phyloP scores from a whole-genome alignment of 495 filamentous ascomycete species.

The Aspergillus campestris region DNA sequence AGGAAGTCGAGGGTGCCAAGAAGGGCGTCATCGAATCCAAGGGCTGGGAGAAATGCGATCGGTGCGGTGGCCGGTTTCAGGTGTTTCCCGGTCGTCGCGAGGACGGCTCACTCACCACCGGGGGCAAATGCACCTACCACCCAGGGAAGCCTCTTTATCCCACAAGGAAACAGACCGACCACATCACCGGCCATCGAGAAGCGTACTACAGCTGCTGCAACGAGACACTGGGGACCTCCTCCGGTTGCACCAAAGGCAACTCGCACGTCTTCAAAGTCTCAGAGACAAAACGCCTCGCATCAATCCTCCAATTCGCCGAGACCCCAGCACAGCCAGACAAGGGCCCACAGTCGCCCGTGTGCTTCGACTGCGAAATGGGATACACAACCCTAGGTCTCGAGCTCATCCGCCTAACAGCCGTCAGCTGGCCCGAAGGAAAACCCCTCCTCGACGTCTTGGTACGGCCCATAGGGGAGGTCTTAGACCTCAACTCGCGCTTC shows the following conservation, averaged over 20 bases:
- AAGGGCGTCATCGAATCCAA: slow-evolving; percentile 55
- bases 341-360: slow-evolving; percentile 44
- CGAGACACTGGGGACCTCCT: slow-evolving; percentile 53
- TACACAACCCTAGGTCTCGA: slow-evolving; percentile 84
- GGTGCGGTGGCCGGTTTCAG: slow-evolving; percentile 79
- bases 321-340: slow-evolving; percentile 56
- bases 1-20: slow-evolving; percentile 52
- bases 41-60: slow-evolving; percentile 82
- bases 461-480: slow-evolving; percentile 67
- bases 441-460: slow-evolving; percentile 79
- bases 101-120: slow-evolving; percentile 71
- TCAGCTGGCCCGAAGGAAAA: slow-evolving; percentile 73
- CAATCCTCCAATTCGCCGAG: slow-evolving; percentile 65
- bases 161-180: slow-evolving; percentile 36
- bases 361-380: slow-evolving; percentile 96
- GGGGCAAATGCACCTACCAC: slow-evolving; percentile 73
- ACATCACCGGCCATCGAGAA: slow-evolving; percentile 36
- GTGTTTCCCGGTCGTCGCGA: slow-evolving; percentile 80
- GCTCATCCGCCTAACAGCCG: slow-evolving; percentile 77
- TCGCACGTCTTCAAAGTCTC: slow-evolving; percentile 86
- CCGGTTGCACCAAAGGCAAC: slow-evolving; percentile 59
- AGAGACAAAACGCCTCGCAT: slow-evolving; percentile 64
- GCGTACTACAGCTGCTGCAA: slow-evolving; percentile 71
- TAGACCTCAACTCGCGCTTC: slow-evolving; percentile 86
- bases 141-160: slow-evolving; percentile 54